Evolutionary conservation across 2,329 filamentous ascomycete species (phyloP).

Genomic region (Diaporthe velutina): DNA sequence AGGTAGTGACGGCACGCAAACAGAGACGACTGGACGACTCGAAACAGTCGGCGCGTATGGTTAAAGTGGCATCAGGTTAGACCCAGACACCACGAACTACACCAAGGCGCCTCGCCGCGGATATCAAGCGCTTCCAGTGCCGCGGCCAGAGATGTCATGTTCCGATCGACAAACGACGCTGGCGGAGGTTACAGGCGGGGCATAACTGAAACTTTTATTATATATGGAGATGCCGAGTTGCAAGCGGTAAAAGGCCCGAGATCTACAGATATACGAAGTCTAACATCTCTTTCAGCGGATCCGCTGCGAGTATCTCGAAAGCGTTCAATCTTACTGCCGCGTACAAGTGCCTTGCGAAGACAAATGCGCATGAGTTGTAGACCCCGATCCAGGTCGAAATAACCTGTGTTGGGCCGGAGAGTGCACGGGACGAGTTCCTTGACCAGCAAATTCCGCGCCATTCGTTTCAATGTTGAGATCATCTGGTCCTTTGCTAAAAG

Average conservation of each 20-base stretch:
- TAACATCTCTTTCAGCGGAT: not conserved
- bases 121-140: not conserved
- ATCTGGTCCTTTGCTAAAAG: not conserved
- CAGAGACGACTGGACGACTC: not conserved
- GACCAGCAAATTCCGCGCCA: slow-evolving; percentile 1
- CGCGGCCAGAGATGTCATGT: not conserved
- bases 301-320: not conserved
- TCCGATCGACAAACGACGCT: not conserved
- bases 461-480: slow-evolving; percentile 4
- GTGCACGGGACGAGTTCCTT: not conserved
- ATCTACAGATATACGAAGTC: slow-evolving; percentile 15
- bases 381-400: not conserved
- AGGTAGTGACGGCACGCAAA: not conserved
- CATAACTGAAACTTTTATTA: slow-evolving; percentile 16
- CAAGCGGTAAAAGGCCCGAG: slow-evolving; percentile 8
- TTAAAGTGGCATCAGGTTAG: not conserved
- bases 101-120: not conserved
- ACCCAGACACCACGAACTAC: not conserved
- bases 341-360: not conserved
- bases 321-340: slow-evolving; percentile 4
- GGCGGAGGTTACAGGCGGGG: slow-evolving; percentile 13
- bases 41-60: not conserved
- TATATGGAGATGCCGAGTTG: slow-evolving; percentile 16
- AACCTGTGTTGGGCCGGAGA: not conserved
- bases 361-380: not conserved